Evolutionary conservation across 192 early-diverging fungal species (phyloP).

Genomic region (Dissophora ornata): DNA sequence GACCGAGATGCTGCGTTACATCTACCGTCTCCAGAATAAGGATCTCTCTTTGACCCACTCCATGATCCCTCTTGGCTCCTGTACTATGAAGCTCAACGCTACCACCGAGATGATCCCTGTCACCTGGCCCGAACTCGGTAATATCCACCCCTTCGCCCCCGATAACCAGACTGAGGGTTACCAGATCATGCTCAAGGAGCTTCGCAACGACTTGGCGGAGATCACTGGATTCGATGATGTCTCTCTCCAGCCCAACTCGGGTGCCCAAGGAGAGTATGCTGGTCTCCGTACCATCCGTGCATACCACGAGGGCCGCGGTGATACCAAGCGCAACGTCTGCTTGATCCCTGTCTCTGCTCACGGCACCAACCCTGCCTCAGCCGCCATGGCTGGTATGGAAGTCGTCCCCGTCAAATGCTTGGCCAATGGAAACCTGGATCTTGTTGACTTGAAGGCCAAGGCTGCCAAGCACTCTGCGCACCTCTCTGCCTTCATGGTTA

Average conservation of each 20-base stretch:
- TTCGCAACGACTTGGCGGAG: slow-evolving; percentile 88
- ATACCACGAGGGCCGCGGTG: slow-evolving; percentile 88
- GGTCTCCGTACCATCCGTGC: slow-evolving; percentile 95
- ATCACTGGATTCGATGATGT: slow-evolving; percentile 96
- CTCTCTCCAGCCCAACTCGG: slow-evolving; percentile 98
- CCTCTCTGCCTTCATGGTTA: slow-evolving; percentile 98
- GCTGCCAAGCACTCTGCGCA: slow-evolving; percentile 86
- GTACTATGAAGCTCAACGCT: slow-evolving; percentile 99
- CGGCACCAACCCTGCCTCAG: slow-evolving; percentile 99
- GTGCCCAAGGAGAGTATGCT: slow-evolving; percentile 99
- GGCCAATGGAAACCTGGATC: slow-evolving; percentile 91
- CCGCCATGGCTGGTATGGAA: slow-evolving; percentile 96
- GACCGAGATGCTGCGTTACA: slow-evolving; percentile 98
- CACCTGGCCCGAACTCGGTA: slow-evolving; percentile 96
- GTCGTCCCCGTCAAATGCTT: slow-evolving; percentile 95
- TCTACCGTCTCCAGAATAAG: slow-evolving; percentile 94
- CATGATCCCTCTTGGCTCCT: slow-evolving; percentile 98
- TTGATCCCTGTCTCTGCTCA: slow-evolving; percentile 99
- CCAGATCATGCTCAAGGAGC: slow-evolving; percentile 85
- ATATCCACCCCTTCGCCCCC: slow-evolving; percentile 98
- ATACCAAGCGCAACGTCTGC: slow-evolving; percentile 89
- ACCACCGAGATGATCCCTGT: slow-evolving; percentile 99
- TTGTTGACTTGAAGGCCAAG: slow-evolving; percentile 89
- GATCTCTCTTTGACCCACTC: slow-evolving; percentile 98
- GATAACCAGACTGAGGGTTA: slow-evolving; percentile 95